These are phyloP conservation scores for Sordariomycetes sp. DNA, from an alignment of 2,329 filamentous ascomycete species.

Conservation along the genomic window DNA sequence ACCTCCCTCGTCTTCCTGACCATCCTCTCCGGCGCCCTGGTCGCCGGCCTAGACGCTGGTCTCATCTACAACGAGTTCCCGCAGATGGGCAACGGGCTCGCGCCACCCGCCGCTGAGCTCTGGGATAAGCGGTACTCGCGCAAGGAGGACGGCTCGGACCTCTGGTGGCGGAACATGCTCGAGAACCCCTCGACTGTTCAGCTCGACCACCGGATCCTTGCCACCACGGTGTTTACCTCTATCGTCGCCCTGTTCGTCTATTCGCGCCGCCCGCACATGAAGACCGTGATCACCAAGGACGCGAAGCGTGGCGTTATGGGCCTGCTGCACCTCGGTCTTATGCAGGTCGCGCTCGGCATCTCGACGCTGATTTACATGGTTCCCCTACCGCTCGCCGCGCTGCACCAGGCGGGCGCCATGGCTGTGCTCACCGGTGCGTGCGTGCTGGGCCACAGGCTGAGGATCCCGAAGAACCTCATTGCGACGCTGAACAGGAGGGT, in stretches of 20 bases:
- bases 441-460: slow-evolving; percentile 65
- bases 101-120: slow-evolving; percentile 72
- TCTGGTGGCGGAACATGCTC: slow-evolving; percentile 95
- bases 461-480: slow-evolving; percentile 54
- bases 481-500: slow-evolving; percentile 42
- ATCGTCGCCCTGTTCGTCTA: slow-evolving; percentile 74
- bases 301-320: slow-evolving; percentile 61
- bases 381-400: slow-evolving; percentile 72
- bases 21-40: slow-evolving; percentile 84
- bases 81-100: slow-evolving; percentile 75
- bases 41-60: slow-evolving; percentile 89
- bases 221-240: slow-evolving; percentile 74
- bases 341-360: slow-evolving; percentile 82
- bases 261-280: slow-evolving; percentile 50
- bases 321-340: slow-evolving; percentile 65
- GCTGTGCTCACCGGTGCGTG: slow-evolving; percentile 73
- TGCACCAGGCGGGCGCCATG: slow-evolving; percentile 84
- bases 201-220: slow-evolving; percentile 86
- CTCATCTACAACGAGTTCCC: slow-evolving; percentile 99
- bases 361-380: slow-evolving; percentile 89
- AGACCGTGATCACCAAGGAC: slow-evolving; percentile 43
- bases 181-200: slow-evolving; percentile 96
- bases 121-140: slow-evolving; percentile 79
- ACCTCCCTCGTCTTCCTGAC: slow-evolving; percentile 72
- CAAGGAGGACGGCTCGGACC: slow-evolving; percentile 61